Conservation (phyloP, 1,284 basidiomycete genomes). For the Pascua sp. region DNA sequence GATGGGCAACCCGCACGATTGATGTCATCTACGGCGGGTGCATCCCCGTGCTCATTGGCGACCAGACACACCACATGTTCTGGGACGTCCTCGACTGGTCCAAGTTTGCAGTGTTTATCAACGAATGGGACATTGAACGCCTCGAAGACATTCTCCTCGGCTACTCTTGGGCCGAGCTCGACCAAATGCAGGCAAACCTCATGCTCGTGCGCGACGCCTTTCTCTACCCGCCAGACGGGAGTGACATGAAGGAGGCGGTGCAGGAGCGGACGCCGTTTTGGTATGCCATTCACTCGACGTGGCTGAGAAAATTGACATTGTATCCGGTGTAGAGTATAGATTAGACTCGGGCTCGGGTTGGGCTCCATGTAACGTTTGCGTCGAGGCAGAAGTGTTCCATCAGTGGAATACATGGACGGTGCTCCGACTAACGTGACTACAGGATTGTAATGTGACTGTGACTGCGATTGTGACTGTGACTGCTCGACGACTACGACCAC, state of each 20-base stretch:
- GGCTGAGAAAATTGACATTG: constrained; percentile 16
- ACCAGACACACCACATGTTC: constrained; percentile 41
- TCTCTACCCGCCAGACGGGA: constrained; percentile 37
- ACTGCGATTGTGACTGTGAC: too few species aligned
- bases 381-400: too few species aligned
- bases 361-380: too few species aligned
- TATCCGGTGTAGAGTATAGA: neutral
- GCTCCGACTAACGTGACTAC: too few species aligned
- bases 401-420: too few species aligned
- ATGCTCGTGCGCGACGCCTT: constrained; percentile 48
- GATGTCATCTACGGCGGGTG: constrained; percentile 50
- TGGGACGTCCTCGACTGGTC: constrained; percentile 48
- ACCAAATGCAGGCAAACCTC: constrained; percentile 40
- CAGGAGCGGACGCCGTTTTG: constrained; percentile 31
- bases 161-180: constrained; percentile 32
- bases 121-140: constrained; percentile 36
- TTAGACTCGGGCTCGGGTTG: too few species aligned
- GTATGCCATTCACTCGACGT: constrained; percentile 39
- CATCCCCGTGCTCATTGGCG: constrained; percentile 47
- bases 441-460: too few species aligned
- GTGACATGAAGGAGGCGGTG: constrained; percentile 17
- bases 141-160: constrained; percentile 39
- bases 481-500: too few species aligned
- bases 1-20: constrained; percentile 41
- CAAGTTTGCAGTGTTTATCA: constrained; percentile 41